Evolutionary conservation across 2,329 filamentous ascomycete genomes (phyloP), one percentile per base, ranked within the genome.

Genomic region (Leptoxyphium fumago): DNA sequence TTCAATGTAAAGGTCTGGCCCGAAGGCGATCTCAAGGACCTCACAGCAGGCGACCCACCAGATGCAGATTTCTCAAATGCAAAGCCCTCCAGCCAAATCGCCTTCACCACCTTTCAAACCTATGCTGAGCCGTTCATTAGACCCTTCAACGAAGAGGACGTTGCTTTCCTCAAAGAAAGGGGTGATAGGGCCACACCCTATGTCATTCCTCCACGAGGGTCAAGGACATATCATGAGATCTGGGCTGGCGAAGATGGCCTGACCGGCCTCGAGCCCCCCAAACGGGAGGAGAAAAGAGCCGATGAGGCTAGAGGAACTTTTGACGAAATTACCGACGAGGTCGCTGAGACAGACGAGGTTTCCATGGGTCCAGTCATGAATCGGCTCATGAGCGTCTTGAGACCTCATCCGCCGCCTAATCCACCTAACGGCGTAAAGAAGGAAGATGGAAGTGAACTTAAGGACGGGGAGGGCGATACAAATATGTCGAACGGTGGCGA

Each of bases 1-100:
- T 93, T 85, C 61, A 86, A 85, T 7, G 91, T 98, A 13, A 79
- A 83, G 4, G 72, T 76, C 11, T 98, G 91, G 59, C 91, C 91
- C 1, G 74, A 73, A 43, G 81, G 76, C 50, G 84, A 95, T 56
- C 72, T 98, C 8, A 73, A 79, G 46, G 81, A 95, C 57, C 71
- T 91, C 52, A 93, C 94, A 50, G 83, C 89, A 10, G 91, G 91
- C 40, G 80, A 83, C 34, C 84, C 88, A 1, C 89, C 91, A 1
- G 88, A 96, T 62, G 87, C 85, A 61, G 91, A 98, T 66, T 96
- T 95, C 57, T 95, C 85, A 60, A 94, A 78, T 59, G 82, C 86
- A 29, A 98, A 96, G 61, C 87, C 89, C 5, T 80, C 81, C 15
- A 94, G 89, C 55, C 91, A 98, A 67, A 91, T 96, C 61, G 88